Conservation (phyloP, 2,329 filamentous ascomycete species). For the Sarocladium brachiariae region DNA sequence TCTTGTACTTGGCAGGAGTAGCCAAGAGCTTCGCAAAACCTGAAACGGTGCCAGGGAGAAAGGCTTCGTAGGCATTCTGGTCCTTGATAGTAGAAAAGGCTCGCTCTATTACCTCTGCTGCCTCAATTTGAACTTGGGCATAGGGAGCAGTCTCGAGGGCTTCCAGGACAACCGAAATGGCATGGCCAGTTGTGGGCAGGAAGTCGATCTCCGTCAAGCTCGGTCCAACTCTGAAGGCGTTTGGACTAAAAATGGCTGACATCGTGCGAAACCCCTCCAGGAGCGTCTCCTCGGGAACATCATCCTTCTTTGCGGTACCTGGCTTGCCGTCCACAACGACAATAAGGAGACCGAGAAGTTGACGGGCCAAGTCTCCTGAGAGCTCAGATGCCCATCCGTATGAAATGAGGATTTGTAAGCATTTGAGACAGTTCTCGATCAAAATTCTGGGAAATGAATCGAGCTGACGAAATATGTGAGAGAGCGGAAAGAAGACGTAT, state of each 20-base stretch:
- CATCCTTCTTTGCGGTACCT: conserved; percentile 36
- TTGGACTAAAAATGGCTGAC: background rate
- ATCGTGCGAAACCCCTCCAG: conserved; percentile 52
- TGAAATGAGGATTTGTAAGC: conserved; percentile 64
- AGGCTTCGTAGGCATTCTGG: conserved; percentile 69
- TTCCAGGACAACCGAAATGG: conserved; percentile 73
- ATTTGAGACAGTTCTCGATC: conserved; percentile 70
- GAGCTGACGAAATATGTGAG: conserved; percentile 74
- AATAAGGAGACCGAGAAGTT: conserved; percentile 78
- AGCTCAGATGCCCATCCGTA: conserved; percentile 74
- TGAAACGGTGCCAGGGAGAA: conserved; percentile 84
- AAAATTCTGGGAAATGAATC: conserved; percentile 63
- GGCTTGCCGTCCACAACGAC: conserved; percentile 72
- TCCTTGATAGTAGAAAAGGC: conserved; percentile 62
- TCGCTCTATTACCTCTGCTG: conserved; percentile 56
- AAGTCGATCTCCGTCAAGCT: conserved; percentile 50
- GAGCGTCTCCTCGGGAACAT: conserved; percentile 65
- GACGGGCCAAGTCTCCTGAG: conserved; percentile 65
- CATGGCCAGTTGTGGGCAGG: conserved; percentile 74
- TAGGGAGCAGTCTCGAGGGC: conserved; percentile 59
- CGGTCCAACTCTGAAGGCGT: conserved; percentile 14
- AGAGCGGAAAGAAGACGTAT: conserved; percentile 91
- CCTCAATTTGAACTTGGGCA: conserved; percentile 62
- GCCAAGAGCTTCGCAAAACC: conserved; percentile 69
- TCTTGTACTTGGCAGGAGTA: conserved; percentile 52